Evolutionary conservation across 2,329 filamentous ascomycete species (phyloP).

Genomic region (Fusarium domesticum): DNA sequence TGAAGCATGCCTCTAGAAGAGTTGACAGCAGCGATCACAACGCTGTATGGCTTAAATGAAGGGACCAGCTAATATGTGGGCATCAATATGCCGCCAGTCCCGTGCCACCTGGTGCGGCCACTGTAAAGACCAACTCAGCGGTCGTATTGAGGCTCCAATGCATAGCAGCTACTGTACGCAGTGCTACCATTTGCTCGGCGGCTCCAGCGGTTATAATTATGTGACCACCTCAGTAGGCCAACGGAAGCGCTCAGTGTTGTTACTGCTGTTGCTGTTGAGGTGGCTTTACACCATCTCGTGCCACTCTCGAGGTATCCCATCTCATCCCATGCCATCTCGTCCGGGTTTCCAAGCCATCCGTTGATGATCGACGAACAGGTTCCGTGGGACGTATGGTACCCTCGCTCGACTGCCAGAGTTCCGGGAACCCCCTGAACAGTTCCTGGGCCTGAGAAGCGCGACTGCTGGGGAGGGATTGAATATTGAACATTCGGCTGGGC

Average conservation of each 20-base stretch:
- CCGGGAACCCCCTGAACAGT: slow-evolving; percentile 18
- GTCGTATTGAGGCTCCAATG: slow-evolving; percentile 5
- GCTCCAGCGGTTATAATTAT: slow-evolving; percentile 20
- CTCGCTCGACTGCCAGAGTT: slow-evolving; percentile 17
- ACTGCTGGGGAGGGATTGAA: no score
- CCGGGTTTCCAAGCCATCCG: slow-evolving; percentile 24
- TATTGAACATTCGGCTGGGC: slow-evolving; percentile 1
- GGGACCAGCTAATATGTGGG: slow-evolving; percentile 29
- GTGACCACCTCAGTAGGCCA: slow-evolving; percentile 19
- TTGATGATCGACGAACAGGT: slow-evolving; percentile 23
- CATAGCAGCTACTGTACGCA: no score
- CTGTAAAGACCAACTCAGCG: slow-evolving; percentile 11
- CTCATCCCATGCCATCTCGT: slow-evolving; percentile 22
- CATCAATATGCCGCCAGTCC: slow-evolving; percentile 13
- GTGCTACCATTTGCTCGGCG: slow-evolving; percentile 17
- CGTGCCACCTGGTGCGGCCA: slow-evolving; percentile 16
- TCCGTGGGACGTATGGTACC: slow-evolving; percentile 21
- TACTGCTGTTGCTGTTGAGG: not conserved
- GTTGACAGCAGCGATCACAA: slow-evolving; percentile 27
- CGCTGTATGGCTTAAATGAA: slow-evolving; percentile 18
- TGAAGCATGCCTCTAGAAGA: slow-evolving; percentile 17
- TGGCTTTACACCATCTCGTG: slow-evolving; percentile 19
- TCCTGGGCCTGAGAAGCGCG: slow-evolving; percentile 12
- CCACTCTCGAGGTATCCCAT: slow-evolving; percentile 20
- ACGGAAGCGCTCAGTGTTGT: slow-evolving; percentile 15